Base-by-base conservation (phyloP, 805 yeast species). In the Cyberlindnera samutprakarnensis region DNA sequence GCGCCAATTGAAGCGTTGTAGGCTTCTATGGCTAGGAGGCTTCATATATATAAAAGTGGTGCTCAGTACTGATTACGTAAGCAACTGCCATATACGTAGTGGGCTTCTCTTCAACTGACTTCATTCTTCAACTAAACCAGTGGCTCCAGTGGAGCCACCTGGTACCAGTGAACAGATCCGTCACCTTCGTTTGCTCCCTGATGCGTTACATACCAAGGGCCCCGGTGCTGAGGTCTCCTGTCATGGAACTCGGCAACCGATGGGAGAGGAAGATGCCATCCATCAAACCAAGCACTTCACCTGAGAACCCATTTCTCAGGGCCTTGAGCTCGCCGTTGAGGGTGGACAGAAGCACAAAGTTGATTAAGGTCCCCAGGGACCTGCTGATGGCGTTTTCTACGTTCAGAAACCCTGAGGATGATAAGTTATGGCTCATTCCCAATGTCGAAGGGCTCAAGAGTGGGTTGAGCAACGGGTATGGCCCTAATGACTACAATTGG, bases 251-350 rank as follows among this genome's bases (percentile, higher is more conserved):
- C 15, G 21, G 25, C 2, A 16, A 36, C 18, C 31, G 37, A 17
- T 43, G 41, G 38, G 32, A 32, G 21, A 44, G 46, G 1, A 20
- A 16, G 15, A 14, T 10, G n/a, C 25, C 20, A 14, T 23, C 18
- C 3, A 23, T 30, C 17, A 18, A 14, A 14, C 16, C 16, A 9
- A 14, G 11, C 19, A 18, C 5, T 31, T 38, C n/a, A 19, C 36
- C 7, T 32, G 26, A 26, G 11, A 68, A 70, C 30, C 36, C 61
- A 2, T 64, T 58, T 43, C 72, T 70, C 0, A 38, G 48, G 6
- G 13, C 60, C 2, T 41, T 72, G 10, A 47, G 63, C 0, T 59
- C 73, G 1, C 70, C 72, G 4, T 49, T 62, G n/a, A 53, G 78
- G 38, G 51, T 52, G 43, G 69, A 68, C 11, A 44, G 56, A 10